A percentile compares a stretch with the other conserved stretches of the same genome.
Conservation (phyloP, 176 grass and related monocot species). For the Oryza brachyantha region DNA sequence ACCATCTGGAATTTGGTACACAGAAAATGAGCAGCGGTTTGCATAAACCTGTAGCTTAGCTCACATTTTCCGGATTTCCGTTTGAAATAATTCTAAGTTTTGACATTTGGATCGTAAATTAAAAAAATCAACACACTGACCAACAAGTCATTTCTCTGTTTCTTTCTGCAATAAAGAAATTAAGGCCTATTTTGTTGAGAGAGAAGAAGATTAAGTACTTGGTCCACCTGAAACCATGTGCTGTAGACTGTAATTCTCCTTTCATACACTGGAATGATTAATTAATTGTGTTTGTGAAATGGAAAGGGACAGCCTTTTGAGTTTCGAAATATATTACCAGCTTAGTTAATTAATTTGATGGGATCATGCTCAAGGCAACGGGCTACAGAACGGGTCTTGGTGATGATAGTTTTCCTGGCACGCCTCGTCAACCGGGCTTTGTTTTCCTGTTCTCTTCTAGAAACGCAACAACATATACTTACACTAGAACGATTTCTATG, state of each 20-base stretch:
- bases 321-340: background rate
- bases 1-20: background rate
- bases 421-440: background rate
- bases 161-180: background rate
- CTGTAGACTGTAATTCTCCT: background rate
- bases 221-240: background rate
- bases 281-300: background rate
- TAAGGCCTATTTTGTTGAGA: too few species aligned
- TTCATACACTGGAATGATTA: background rate
- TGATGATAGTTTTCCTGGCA: background rate
- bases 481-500: too few species aligned
- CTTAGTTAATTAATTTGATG: background rate
- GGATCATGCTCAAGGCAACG: background rate
- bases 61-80: background rate
- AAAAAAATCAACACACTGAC: background rate
- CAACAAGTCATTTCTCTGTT: background rate
- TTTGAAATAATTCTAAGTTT: background rate
- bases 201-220: background rate
- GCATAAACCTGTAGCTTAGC: background rate
- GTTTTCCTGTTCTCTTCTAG: too few species aligned
- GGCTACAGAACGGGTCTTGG: background rate
- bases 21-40: background rate
- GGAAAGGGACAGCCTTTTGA: background rate
- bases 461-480: too few species aligned
- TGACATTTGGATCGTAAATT: background rate